Conservation (phyloP, 1,284 basidiomycete species). For the Ceratobasidium sp. region DNA sequence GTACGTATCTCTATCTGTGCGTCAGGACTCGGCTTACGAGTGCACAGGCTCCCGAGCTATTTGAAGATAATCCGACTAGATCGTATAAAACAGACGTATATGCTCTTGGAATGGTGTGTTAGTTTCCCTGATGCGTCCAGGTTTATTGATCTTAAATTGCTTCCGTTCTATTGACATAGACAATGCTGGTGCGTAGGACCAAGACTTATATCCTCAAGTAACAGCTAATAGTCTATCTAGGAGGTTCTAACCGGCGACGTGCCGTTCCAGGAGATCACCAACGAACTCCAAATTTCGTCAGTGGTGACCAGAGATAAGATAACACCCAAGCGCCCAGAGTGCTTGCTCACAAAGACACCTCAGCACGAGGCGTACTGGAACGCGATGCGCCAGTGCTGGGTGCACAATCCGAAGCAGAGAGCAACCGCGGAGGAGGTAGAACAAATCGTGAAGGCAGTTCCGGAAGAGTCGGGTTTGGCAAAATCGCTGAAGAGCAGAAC, state of each 20-base stretch:
- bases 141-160: background rate
- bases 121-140: no score
- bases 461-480: background rate
- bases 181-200: background rate
- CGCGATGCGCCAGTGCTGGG: background rate
- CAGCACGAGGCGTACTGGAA: background rate
- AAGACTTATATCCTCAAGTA: no score
- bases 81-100: slow-evolving; percentile 7
- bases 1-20: background rate
- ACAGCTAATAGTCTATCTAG: background rate
- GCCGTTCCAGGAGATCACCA: background rate
- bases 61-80: background rate
- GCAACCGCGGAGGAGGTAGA: background rate
- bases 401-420: background rate
- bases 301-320: background rate
- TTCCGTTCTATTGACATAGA: background rate
- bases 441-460: background rate
- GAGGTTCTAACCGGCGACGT: background rate
- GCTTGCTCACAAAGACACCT: background rate
- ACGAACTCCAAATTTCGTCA: background rate
- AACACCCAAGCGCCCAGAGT: background rate
- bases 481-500: background rate
- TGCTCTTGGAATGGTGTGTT: slow-evolving; percentile 20
- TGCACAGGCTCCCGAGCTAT: background rate
- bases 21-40: background rate